Percentiles rank a stretch among this genome's conserved stretches.
Conservation (phyloP, 2,329 filamentous ascomycete genomes). For the Malbranchea zuffiana region DNA sequence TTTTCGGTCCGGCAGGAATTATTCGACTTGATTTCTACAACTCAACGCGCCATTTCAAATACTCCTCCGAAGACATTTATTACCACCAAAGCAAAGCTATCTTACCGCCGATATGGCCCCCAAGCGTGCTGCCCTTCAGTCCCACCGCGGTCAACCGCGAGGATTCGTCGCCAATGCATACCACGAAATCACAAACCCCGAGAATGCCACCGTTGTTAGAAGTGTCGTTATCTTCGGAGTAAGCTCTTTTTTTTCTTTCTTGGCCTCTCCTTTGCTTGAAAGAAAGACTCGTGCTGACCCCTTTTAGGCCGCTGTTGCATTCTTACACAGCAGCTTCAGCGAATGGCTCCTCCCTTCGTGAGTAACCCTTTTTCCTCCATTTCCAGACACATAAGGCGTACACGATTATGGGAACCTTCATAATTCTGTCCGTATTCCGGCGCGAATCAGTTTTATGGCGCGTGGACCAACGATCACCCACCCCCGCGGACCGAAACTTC, state of each 20-base stretch:
- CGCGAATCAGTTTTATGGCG: too few relatives aligned
- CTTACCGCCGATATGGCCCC: slow-evolving; percentile 46
- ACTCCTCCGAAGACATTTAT: too few relatives aligned
- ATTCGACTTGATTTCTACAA: too few relatives aligned
- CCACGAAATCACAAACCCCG: slow-evolving; percentile 51
- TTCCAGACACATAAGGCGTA: too few relatives aligned
- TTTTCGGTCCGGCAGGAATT: too few relatives aligned
- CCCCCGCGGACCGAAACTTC: too few relatives aligned
- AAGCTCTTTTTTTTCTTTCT: slow-evolving; percentile 27
- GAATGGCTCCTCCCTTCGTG: slow-evolving; percentile 56
- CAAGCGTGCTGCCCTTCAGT: slow-evolving; percentile 46
- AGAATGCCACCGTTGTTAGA: slow-evolving; percentile 58
- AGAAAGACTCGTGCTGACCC: slow-evolving; percentile 4
- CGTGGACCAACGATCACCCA: too few relatives aligned
- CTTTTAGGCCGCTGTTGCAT: slow-evolving; percentile 50
- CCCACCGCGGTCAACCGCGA: slow-evolving; percentile 34
- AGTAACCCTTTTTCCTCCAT: slow-evolving; percentile 19
- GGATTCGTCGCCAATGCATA: slow-evolving; percentile 51
- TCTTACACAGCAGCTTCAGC: slow-evolving; percentile 57
- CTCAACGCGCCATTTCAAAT: too few relatives aligned
- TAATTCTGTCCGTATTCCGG: too few relatives aligned
- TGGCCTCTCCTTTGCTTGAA: slow-evolving; percentile 9
- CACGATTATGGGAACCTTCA: too few relatives aligned
- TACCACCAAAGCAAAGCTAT: too few relatives aligned
- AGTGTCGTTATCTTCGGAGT: slow-evolving; percentile 59